phyloP scores from a whole-genome alignment of 2,329 filamentous ascomycete species.

The Beauveria pseudobassiana region DNA sequence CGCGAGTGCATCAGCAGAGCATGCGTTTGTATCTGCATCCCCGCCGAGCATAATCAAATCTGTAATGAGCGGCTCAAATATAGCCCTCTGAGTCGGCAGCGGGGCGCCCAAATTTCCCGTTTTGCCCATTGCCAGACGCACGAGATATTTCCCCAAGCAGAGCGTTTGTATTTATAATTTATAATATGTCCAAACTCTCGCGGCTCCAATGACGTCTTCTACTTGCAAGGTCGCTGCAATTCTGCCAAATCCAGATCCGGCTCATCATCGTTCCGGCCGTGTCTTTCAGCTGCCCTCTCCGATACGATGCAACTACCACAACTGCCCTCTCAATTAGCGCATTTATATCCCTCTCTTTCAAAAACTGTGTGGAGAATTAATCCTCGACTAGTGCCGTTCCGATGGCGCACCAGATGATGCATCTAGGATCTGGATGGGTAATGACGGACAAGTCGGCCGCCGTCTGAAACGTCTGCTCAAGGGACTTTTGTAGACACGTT shows the following conservation, averaged over 20 bases:
- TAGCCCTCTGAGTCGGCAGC: conserved; percentile 14
- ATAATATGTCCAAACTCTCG: conserved; percentile 32
- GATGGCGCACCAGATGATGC: conserved; percentile 41
- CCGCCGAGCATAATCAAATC: conserved; percentile 39
- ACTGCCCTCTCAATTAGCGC: conserved; percentile 31
- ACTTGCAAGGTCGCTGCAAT: conserved; percentile 22
- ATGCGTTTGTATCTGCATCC: conserved; percentile 48
- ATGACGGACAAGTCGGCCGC: conserved; percentile 28
- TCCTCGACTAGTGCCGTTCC: conserved; percentile 38
- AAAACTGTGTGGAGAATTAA: conserved; percentile 37
- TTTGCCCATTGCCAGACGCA: conserved; percentile 35
- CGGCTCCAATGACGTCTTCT: conserved; percentile 19
- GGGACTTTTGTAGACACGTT: conserved; percentile 29
- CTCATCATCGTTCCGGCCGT: conserved; percentile 20
- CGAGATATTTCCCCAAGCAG: conserved; percentile 37
- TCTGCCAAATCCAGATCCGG: conserved; percentile 32
- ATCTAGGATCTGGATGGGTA: conserved; percentile 45
- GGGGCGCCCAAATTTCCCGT: conserved; percentile 13
- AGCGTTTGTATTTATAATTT: conserved; percentile 26
- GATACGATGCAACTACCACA: conserved; percentile 25
- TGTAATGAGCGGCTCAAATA: conserved; percentile 41
- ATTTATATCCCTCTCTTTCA: conserved; percentile 32
- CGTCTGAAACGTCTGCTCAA: conserved; percentile 35
- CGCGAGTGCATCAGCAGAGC: conserved; percentile 42
- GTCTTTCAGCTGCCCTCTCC: conserved; percentile 16